Percentiles rank a stretch among this genome's conserved stretches.
Conservation (phyloP, 2,329 filamentous ascomycete genomes). For the Ophiostoma perfectum region DNA sequence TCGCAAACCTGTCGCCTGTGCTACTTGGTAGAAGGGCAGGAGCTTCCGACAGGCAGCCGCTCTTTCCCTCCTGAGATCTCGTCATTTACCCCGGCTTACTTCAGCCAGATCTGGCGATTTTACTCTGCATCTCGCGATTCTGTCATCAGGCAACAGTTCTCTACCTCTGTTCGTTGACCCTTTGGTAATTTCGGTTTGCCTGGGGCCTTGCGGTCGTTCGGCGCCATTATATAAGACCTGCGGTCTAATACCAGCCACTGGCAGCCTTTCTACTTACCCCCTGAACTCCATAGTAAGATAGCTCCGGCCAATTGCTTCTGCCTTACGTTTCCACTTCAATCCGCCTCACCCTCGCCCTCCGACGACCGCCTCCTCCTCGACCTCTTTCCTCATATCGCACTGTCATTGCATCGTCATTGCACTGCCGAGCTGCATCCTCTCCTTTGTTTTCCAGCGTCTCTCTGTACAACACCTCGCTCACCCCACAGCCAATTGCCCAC, state of each 20-base stretch:
- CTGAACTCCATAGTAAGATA: conserved; percentile 1
- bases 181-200: neutral
- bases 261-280: conserved; percentile 10
- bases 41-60: neutral
- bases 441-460: neutral
- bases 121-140: neutral
- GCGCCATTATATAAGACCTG: neutral
- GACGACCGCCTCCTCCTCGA: neutral
- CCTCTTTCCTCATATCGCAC: conserved; percentile 2
- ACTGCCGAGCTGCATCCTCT: neutral
- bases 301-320: conserved; percentile 8
- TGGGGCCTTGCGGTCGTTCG: conserved; percentile 1
- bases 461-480: neutral
- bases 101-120: neutral
- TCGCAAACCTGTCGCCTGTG: neutral
- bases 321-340: conserved; percentile 11
- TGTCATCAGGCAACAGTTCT: neutral
- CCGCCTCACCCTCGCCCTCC: conserved; percentile 8
- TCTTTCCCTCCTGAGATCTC: neutral
- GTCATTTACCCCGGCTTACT: neutral
- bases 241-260: conserved; percentile 3
- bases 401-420: neutral
- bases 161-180: neutral
- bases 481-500: conserved; percentile 28
- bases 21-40: too few species aligned